These are phyloP conservation scores for Debaryomycetaceae sp. DNA, from an alignment of 1,139 yeast genomes.

Conservation along the genomic window DNA sequence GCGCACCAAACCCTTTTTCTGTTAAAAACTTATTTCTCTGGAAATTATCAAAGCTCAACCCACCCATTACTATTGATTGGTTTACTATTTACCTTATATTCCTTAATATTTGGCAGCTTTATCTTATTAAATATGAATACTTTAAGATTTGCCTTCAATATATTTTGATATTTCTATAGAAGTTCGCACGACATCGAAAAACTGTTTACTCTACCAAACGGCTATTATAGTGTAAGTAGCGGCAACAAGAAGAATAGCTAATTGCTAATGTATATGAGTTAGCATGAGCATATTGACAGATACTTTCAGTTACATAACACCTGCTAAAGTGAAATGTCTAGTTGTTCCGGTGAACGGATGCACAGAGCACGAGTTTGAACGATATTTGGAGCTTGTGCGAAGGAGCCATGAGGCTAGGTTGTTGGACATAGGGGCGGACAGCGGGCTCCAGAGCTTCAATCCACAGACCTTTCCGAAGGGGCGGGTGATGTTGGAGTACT, in stretches of 20 bases:
- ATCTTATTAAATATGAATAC: background rate
- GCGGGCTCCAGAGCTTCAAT: conserved; percentile 57
- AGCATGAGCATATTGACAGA: conserved; percentile 10
- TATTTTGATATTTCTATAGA: conserved; percentile 1
- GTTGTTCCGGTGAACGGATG: conserved; percentile 71
- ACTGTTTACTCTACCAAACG: background rate
- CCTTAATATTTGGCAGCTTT: background rate
- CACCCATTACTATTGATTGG: conserved; percentile 55
- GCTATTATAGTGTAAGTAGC: background rate
- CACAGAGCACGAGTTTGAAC: conserved; percentile 43
- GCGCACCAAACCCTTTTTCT: conserved; percentile 69
- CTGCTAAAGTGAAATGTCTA: conserved; percentile 65
- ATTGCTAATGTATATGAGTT: background rate
- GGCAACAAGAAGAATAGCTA: background rate
- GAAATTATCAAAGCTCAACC: conserved; percentile 87
- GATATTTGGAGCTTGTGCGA: conserved; percentile 44
- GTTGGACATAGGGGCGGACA: conserved; percentile 69
- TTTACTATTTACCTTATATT: background rate
- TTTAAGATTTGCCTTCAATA: conserved; percentile 2
- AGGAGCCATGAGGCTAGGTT: conserved; percentile 63
- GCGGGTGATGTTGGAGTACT: conserved; percentile 56
- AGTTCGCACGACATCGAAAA: conserved; percentile 2
- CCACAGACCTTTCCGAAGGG: conserved; percentile 88
- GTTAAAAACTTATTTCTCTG: conserved; percentile 79
- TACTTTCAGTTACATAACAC: conserved; percentile 36